phyloP scores from a whole-genome alignment of 306 rosid species.

The Erythrophleum fordii region DNA sequence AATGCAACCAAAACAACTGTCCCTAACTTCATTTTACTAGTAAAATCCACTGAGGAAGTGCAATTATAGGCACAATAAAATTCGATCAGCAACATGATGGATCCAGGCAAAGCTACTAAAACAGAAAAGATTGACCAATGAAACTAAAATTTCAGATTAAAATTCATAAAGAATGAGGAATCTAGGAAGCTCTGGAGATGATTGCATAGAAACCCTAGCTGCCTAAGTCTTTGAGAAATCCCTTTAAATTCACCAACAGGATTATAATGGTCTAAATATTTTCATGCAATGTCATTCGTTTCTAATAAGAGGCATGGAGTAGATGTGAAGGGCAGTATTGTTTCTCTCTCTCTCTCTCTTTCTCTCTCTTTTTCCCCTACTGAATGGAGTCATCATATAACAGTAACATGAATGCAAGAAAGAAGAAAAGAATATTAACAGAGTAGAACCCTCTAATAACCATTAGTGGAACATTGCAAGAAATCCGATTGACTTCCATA shows the following conservation, averaged over 20 bases:
- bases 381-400: constrained; percentile 2
- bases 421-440: neutral
- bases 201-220: neutral
- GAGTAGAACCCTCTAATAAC: neutral
- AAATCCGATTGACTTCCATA: no score
- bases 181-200: neutral
- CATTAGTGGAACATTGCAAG: neutral
- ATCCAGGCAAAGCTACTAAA: neutral
- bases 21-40: neutral
- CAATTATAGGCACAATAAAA: constrained; percentile 9
- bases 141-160: neutral
- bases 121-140: neutral
- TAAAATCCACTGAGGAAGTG: constrained; percentile 26
- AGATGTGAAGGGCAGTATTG: neutral
- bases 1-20: neutral
- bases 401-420: neutral
- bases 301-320: neutral
- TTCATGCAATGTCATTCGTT: neutral
- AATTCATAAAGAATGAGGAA: constrained; percentile 8
- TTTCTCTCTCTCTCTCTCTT: neutral
- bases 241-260: neutral
- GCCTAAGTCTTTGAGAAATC: neutral
- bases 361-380: no score
- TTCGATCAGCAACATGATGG: neutral
- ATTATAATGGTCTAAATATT: constrained; percentile 4